Evolutionary conservation across 2,329 filamentous ascomycete species (phyloP), one percentile per base, ranked within the genome.

Genomic region (Verticillium dahliae): DNA sequence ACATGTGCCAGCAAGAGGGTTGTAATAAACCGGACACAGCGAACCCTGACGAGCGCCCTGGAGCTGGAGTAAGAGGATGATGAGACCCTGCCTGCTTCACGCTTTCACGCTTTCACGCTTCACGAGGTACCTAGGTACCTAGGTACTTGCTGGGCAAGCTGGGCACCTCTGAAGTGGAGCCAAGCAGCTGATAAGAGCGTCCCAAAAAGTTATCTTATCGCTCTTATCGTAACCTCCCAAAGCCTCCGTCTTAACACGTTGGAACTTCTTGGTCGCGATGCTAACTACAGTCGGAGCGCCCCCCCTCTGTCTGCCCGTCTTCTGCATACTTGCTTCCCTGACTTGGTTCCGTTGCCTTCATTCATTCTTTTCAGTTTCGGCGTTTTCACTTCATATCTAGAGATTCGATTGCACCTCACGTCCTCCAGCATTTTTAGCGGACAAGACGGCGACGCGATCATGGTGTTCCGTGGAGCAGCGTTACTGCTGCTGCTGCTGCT

Each of bases 391-490:
- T 62, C 22, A 3, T 52, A 3, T 27, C 15, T 52, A 52, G 11
- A 11, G 15, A 34, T 35, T 27, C 4, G 27, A 27, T 27, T 27
- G 27, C 27, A 27, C 27, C 27, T 27, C 27, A 27, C 27, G 27
- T 27, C 18, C 41, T 22, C 11, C n/a, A n/a, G 9, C n/a, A 27
- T 27, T 15, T 6, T 18, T 11, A 37, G 9, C 7, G n/a, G 39
- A 14, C 45, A 50, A 18, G 22, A 50, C 18, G 15, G 22, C 18
- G 18, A 45, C 27, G 15, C 35, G 41, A 54, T 7, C 65, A 85
- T 87, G 85, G 78, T 84, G 73, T 72, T 85, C 65, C 75, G 71
- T 70, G 77, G 76, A 63, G 77, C 79, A 69, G 74, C 79, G 18
- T 22, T 22, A 59, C 66, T 80, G 64, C 72, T 85, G 71, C 74